Base-by-base conservation (phyloP, 768 basidiomycete species). In the Russula ochroleuca region DNA sequence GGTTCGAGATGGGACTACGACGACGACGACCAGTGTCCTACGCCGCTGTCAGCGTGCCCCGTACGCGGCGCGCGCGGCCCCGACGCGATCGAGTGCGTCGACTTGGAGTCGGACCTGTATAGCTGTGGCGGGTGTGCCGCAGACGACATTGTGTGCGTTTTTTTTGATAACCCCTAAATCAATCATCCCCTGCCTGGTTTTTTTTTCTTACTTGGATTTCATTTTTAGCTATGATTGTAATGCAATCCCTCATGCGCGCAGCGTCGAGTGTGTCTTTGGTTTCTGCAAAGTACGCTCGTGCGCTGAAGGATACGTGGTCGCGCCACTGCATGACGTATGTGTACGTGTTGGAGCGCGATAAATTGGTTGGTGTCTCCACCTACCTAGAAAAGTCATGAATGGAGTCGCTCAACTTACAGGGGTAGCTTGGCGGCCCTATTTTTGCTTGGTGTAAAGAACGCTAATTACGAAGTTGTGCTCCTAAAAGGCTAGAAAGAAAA, bases 51-150 rank as follows among this genome's bases (percentile, higher is more conserved):
- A 0, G 61, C 60, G 35, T 65, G 64, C 55, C 61, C 61, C 19
- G 60, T 65, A 14, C 49, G 40, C 8, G 64, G 48, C 48, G 40
- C 45, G 38, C 15, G 28, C 17, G 41, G 71, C 43, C 43, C 48
- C 25, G 62, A 69, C 3, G 73, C 70, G 3, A 71, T 68, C 57
- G 73, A 75, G 59, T 75, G 74, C 50, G 73, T 72, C 14, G 72
- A 75, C 40, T 57, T 71, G 37, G 40, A 41, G 19, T 69, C 67
- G 59, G 74, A 75, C 56, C 67, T 74, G 35, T 57, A 53, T 9
- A 70, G 70, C 51, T 75, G 72, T 56, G 74, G 73, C 21, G 74
- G 74, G 31, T 75, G 74, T 65, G 70, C 71, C 8, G 64, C 43
- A 11, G 45, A 71, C 17, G 69, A 74, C 57, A 52, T 47, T 33